Conservation (phyloP, 306 rosid genomes). For the Sophora flavescens region DNA sequence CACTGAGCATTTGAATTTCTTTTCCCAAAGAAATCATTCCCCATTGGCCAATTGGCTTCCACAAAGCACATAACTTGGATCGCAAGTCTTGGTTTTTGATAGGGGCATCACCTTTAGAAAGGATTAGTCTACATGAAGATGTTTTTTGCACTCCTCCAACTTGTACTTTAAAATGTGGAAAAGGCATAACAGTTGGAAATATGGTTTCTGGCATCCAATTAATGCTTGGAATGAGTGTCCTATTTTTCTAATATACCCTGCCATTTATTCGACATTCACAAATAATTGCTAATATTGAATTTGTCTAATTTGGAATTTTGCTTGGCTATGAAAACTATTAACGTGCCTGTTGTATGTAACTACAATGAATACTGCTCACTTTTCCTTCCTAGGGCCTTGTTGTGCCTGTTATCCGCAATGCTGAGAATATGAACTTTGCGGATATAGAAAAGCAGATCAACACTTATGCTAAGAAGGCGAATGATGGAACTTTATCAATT, state of each 20-base stretch:
- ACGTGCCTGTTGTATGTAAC: constrained; percentile 20
- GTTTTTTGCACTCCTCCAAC: no score
- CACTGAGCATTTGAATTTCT: no score
- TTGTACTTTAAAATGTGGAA: background rate
- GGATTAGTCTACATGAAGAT: no score
- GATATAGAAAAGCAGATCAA: constrained; percentile 88
- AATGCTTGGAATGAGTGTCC: background rate
- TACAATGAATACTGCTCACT: constrained; percentile 10
- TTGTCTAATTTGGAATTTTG: background rate
- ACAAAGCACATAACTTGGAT: no score
- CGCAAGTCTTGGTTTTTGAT: no score
- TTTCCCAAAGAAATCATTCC: no score
- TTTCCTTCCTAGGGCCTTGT: constrained; percentile 67
- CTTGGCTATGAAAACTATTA: constrained; percentile 1
- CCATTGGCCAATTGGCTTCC: no score
- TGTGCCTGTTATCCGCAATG: constrained; percentile 83
- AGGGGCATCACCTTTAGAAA: no score
- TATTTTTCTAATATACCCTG: background rate
- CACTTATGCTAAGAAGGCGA: constrained; percentile 79
- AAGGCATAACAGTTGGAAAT: background rate
- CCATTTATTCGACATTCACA: background rate
- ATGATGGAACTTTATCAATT: constrained; percentile 73
- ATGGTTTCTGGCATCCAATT: background rate
- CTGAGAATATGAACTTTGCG: constrained; percentile 75
- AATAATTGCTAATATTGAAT: background rate